Conservation (phyloP, 768 basidiomycete species). For the Phylloporus sp. region DNA sequence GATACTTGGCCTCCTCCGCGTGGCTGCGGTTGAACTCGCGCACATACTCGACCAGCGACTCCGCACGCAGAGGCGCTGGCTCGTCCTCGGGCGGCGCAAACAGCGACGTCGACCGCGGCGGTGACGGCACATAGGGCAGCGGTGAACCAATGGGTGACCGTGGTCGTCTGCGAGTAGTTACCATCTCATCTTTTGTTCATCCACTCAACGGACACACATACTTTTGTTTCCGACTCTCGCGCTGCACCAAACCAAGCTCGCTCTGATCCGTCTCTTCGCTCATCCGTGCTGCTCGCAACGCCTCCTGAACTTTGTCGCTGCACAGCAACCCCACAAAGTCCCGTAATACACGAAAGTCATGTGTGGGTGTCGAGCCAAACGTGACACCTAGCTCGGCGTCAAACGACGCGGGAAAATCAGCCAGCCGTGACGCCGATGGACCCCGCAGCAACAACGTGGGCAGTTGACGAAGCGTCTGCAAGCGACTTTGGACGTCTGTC, state of each 20-base stretch:
- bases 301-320: constrained; percentile 55
- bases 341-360: constrained; percentile 46
- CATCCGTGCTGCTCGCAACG: constrained; percentile 49
- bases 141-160: constrained; percentile 57
- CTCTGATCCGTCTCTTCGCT: constrained; percentile 52
- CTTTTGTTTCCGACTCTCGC: constrained; percentile 57
- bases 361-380: constrained; percentile 26
- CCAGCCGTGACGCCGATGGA: constrained; percentile 24
- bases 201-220: constrained; percentile 26
- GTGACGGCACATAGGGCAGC: constrained; percentile 48
- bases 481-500: constrained; percentile 41
- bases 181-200: neutral
- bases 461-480: constrained; percentile 44
- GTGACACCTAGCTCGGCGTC: constrained; percentile 28
- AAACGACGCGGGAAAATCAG: constrained; percentile 26
- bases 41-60: constrained; percentile 51
- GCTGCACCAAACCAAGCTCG: constrained; percentile 44
- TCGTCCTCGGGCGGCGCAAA: constrained; percentile 42
- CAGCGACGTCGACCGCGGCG: constrained; percentile 34
- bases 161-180: constrained; percentile 40
- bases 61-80: constrained; percentile 37
- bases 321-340: constrained; percentile 45
- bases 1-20: constrained; percentile 21
- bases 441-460: constrained; percentile 44
- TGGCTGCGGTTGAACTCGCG: constrained; percentile 48